Percentiles rank a stretch among this genome's conserved stretches.
Evolutionary conservation across 768 basidiomycete genomes (phyloP).

Genomic region (Coprinopsis sp.): DNA sequence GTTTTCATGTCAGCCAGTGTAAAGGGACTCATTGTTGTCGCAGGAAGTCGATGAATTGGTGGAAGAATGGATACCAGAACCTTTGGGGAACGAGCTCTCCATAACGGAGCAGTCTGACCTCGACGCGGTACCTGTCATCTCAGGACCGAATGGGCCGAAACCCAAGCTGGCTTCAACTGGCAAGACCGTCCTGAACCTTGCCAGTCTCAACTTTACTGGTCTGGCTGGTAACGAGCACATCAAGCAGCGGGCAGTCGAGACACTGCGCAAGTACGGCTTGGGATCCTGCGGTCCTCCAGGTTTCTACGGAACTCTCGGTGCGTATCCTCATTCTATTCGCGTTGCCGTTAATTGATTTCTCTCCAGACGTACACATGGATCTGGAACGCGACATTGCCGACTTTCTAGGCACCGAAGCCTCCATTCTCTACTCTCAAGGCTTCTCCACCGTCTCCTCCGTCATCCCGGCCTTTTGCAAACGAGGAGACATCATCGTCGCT

Average conservation of each 20-base stretch:
- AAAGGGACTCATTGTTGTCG: background rate
- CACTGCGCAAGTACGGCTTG: conserved; percentile 82
- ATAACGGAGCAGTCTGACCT: conserved; percentile 63
- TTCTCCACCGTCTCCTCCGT: conserved; percentile 91
- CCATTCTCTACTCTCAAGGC: conserved; percentile 92
- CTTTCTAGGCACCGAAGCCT: conserved; percentile 83
- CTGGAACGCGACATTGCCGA: conserved; percentile 86
- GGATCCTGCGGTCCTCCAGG: conserved; percentile 96
- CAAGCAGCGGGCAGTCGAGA: conserved; percentile 81
- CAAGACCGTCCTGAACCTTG: conserved; percentile 79
- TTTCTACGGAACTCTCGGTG: conserved; percentile 95
- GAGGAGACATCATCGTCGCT: conserved; percentile 96
- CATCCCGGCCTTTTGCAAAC: conserved; percentile 96
- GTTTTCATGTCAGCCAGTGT: background rate
- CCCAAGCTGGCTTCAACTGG: conserved; percentile 71
- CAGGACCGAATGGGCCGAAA: conserved; percentile 78
- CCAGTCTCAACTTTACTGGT: conserved; percentile 89
- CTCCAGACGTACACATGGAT: conserved; percentile 82
- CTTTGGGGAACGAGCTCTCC: conserved; percentile 62
- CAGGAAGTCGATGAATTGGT: conserved; percentile 97
- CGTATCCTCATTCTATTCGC: conserved; percentile 21
- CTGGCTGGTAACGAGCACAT: conserved; percentile 84
- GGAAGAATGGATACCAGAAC: conserved; percentile 90
- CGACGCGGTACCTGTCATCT: conserved; percentile 68
- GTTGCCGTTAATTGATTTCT: background rate